Conservation (phyloP, 257 asterid species). For the Craterostigma plantagineum region DNA sequence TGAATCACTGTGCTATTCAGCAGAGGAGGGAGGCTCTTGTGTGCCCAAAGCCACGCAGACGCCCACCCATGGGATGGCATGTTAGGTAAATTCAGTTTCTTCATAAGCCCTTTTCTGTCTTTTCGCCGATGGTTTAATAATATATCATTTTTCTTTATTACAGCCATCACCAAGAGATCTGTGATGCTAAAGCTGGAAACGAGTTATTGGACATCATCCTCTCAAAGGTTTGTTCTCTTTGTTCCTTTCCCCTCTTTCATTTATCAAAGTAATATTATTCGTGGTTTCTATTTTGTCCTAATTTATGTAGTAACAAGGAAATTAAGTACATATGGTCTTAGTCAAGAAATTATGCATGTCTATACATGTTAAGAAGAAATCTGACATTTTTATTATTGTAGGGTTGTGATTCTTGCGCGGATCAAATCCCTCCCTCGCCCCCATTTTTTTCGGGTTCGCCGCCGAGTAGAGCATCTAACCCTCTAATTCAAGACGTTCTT, state of each 20-base stretch:
- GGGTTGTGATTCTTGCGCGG: slow-evolving; percentile 45
- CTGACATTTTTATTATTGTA: slow-evolving; percentile 9
- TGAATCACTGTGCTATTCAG: no score
- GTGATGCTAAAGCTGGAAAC: slow-evolving; percentile 71
- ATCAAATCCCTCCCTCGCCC: slow-evolving; percentile 75
- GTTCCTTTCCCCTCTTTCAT: background rate
- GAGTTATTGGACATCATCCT: slow-evolving; percentile 74
- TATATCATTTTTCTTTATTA: background rate
- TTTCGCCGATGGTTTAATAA: background rate
- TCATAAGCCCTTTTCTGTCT: background rate
- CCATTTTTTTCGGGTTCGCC: slow-evolving; percentile 98
- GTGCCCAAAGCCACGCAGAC: slow-evolving; percentile 75
- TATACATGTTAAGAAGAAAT: no score
- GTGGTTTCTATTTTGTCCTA: no score
- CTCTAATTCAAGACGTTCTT: slow-evolving; percentile 78
- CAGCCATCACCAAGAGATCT: slow-evolving; percentile 67
- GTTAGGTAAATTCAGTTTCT: slow-evolving; percentile 23
- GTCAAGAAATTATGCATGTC: no score
- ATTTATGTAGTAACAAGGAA: no score
- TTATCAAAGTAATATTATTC: background rate
- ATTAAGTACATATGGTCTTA: no score
- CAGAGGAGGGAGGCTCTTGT: slow-evolving; percentile 43
- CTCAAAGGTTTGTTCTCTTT: slow-evolving; percentile 42
- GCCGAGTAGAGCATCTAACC: slow-evolving; percentile 99
- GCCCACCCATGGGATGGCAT: slow-evolving; percentile 57